Evolutionary conservation across 805 yeast species (phyloP), one percentile per base, ranked within the genome.

Genomic region (Saturnispora saitoi): DNA sequence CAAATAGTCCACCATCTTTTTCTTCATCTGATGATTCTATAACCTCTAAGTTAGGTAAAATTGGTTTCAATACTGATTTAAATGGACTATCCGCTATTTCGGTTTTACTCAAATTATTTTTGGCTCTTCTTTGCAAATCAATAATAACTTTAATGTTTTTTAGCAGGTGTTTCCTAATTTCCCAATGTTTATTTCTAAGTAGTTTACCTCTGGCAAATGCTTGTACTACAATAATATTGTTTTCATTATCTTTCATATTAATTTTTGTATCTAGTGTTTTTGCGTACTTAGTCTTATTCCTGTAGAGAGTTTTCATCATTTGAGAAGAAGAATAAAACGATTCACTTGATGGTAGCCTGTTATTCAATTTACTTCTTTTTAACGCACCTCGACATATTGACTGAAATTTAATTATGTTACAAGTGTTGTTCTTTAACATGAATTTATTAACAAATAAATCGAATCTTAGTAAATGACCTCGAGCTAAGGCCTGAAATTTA

Each of bases 401-500:
- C 56, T 78, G 80, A 19, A 83, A 64, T 9, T 58, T 61, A 2
- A 73, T 62, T 20, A 83, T 58, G 20, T 76, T 77, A 11, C 72
- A 75, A 6, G 71, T 72, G 55, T 77, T 78, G 1, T 85, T 74
- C 50, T 73, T 76, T 28, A 85, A 59, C 69, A 84, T 72, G 51
- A 81, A 81, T 49, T 72, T 72, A 54, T 77, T 76, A 32, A 85
- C 83, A 61, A 79, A 80, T 67, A 81, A 69, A 19, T 68, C 66
- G 59, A 81, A 85, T 46, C 96, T 72, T 48, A 77, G 67, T 37
- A 78, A 69, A 0, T 86, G 80, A 17, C 93, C 95, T 54, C 87
- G 70, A 15, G 86, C 74, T 22, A 80, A 65, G 0, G 93, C 77
- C 61, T 89, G 96, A 15, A 89, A 66, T 48, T 66, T 69, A 24